Evolutionary conservation across 805 yeast species (phyloP).

Genomic region (Cyberlindnera euphorbiiphila): DNA sequence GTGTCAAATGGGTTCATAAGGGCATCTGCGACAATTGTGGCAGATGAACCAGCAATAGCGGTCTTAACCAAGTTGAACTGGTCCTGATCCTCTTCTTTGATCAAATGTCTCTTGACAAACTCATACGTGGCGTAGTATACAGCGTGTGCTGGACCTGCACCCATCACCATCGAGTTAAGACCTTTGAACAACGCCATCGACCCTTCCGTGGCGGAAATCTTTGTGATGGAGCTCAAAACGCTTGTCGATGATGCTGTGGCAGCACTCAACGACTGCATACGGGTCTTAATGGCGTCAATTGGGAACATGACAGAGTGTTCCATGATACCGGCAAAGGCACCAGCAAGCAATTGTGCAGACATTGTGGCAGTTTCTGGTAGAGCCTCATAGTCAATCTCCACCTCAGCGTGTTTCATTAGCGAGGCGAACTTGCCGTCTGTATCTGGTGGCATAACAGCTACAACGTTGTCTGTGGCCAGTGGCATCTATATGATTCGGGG

Average conservation of each 20-base stretch:
- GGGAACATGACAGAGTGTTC: conserved; percentile 98
- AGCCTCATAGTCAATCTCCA: conserved; percentile 83
- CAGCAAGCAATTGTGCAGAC: conserved; percentile 79
- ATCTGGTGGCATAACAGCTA: conserved; percentile 2
- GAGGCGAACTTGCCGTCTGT: not conserved
- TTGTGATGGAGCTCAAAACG: conserved; percentile 63
- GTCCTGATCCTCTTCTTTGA: conserved; percentile 31
- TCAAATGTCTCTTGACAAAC: conserved; percentile 44
- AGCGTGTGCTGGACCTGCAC: conserved; percentile 99
- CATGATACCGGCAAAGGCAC: conserved; percentile 99
- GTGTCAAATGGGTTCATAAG: conserved; percentile 97
- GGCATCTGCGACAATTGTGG: conserved; percentile 91
- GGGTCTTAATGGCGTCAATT: conserved; percentile 90
- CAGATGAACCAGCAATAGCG: conserved; percentile 84
- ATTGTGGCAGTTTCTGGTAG: conserved; percentile 84
- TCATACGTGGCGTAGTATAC: conserved; percentile 95
- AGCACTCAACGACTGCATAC: conserved; percentile 61
- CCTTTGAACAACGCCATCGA: conserved; percentile 90
- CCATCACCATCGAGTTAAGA: conserved; percentile 82
- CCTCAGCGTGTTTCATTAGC: not conserved
- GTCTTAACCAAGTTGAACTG: conserved; percentile 75
- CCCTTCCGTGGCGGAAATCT: conserved; percentile 85
- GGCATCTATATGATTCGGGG: conserved; percentile 3
- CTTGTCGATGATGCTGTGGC: conserved; percentile 32
- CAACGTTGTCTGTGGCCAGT: conserved; percentile 2